Evolutionary conservation across 495 filamentous ascomycete genomes (phyloP).

Genomic region (Neurospora cerealis): DNA sequence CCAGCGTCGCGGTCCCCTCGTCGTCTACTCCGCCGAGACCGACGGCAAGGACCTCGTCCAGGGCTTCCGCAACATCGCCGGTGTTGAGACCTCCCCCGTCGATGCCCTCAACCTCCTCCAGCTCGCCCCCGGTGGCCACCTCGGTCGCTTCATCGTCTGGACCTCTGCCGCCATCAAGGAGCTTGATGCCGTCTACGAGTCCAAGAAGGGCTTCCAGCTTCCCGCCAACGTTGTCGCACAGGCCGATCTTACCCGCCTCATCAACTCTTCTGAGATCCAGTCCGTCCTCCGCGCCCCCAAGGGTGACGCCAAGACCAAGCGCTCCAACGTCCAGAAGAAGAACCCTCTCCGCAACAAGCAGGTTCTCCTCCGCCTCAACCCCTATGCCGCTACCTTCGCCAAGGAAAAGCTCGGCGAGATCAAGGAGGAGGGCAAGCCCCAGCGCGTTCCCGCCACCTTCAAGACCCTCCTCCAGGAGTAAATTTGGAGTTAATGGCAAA

Average conservation of each 20-base stretch:
- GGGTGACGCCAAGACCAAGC: conserved; percentile 86
- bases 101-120: conserved; percentile 96
- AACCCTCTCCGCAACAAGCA: conserved; percentile 98
- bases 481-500: neutral
- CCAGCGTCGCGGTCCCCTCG: conserved; percentile 92
- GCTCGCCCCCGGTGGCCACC: conserved; percentile 95
- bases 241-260: conserved; percentile 87
- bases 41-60: conserved; percentile 85
- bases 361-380: conserved; percentile 92
- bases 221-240: conserved; percentile 81
- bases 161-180: conserved; percentile 93
- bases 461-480: conserved; percentile 27
- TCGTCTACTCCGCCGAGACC: conserved; percentile 89
- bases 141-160: conserved; percentile 98
- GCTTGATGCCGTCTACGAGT: conserved; percentile 92
- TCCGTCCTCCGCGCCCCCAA: conserved; percentile 79
- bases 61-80: conserved; percentile 96
- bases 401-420: conserved; percentile 49
- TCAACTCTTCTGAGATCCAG: conserved; percentile 98
- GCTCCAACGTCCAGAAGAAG: conserved; percentile 91
- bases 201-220: conserved; percentile 97
- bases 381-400: conserved; percentile 79
- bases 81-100: conserved; percentile 94
- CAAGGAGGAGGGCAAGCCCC: conserved; percentile 31
- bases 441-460: conserved; percentile 26